A percentile compares a stretch with the other conserved stretches of the same genome.
Conservation (phyloP, 768 basidiomycete genomes). For the Suillus spraguei region DNA sequence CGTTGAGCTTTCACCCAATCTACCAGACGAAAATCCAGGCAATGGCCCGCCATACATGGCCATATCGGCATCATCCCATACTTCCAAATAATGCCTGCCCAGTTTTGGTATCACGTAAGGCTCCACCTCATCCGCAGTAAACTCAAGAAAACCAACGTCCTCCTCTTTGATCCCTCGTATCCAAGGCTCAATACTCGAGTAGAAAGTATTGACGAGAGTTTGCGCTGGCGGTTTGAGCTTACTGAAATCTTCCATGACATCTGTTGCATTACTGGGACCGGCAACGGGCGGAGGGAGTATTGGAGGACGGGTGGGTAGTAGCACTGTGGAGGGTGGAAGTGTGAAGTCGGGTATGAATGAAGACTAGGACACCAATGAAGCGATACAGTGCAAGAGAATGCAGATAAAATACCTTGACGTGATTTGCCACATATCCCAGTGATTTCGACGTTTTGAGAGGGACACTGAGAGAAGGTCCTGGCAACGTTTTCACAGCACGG, state of each 20-base stretch:
- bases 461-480: conserved; percentile 44
- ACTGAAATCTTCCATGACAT: conserved; percentile 90
- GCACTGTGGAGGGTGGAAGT: conserved; percentile 49
- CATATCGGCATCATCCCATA: conserved; percentile 93
- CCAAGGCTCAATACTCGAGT: conserved; percentile 87
- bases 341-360: conserved; percentile 60
- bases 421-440: conserved; percentile 42
- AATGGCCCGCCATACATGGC: conserved; percentile 46
- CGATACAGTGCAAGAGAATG: not conserved
- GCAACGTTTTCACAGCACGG: conserved; percentile 61
- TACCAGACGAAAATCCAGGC: conserved; percentile 42
- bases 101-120: conserved; percentile 86
- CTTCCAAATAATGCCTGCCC: conserved; percentile 82
- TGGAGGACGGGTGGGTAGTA: conserved; percentile 64
- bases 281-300: conserved; percentile 64
- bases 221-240: conserved; percentile 79
- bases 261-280: conserved; percentile 82
- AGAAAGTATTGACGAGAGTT: conserved; percentile 74
- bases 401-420: conserved; percentile 49
- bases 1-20: conserved; percentile 30
- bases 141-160: conserved; percentile 91
- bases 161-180: conserved; percentile 90
- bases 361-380: conserved; percentile 27
- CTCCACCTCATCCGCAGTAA: conserved; percentile 88
- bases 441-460: conserved; percentile 62